A percentile compares a stretch with the other conserved stretches of the same genome.
These are phyloP conservation scores for Calocera viscosa DNA, from an alignment of 768 basidiomycete genomes.

Conservation along the genomic window DNA sequence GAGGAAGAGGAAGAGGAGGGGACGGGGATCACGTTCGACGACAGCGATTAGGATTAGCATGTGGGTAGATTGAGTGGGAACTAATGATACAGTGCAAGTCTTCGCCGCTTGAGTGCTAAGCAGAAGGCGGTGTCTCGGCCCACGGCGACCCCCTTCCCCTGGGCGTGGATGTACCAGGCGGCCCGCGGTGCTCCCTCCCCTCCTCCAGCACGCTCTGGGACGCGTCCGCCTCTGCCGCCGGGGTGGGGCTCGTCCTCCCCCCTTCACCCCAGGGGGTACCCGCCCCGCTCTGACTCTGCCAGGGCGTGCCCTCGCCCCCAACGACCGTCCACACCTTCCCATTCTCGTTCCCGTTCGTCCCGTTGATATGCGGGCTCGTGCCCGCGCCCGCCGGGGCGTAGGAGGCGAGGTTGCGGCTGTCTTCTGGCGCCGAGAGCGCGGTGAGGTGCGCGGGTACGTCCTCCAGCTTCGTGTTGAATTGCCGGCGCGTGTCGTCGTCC, in stretches of 20 bases:
- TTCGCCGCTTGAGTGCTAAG: background rate
- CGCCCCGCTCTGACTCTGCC: background rate
- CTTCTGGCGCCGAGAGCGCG: background rate
- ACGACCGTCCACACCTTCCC: background rate
- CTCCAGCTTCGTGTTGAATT: background rate
- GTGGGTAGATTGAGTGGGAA: background rate
- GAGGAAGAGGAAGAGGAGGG: conserved; percentile 48
- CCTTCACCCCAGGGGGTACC: background rate
- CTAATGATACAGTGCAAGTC: background rate
- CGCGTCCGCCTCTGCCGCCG: background rate
- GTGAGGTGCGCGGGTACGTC: background rate
- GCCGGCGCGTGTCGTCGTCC: background rate
- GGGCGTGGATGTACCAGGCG: background rate
- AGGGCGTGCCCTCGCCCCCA: background rate
- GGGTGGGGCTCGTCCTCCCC: background rate
- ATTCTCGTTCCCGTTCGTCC: background rate
- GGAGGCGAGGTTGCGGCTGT: background rate
- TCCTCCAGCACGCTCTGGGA: background rate
- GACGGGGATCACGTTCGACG: conserved; percentile 63
- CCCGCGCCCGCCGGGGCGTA: background rate
- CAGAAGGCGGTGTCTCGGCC: background rate
- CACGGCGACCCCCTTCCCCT: background rate
- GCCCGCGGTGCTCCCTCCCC: background rate
- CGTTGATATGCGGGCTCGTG: background rate
- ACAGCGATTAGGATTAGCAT: conserved; percentile 53